Conservation (phyloP, 768 basidiomycete species). For the Tephrocybe sp. region DNA sequence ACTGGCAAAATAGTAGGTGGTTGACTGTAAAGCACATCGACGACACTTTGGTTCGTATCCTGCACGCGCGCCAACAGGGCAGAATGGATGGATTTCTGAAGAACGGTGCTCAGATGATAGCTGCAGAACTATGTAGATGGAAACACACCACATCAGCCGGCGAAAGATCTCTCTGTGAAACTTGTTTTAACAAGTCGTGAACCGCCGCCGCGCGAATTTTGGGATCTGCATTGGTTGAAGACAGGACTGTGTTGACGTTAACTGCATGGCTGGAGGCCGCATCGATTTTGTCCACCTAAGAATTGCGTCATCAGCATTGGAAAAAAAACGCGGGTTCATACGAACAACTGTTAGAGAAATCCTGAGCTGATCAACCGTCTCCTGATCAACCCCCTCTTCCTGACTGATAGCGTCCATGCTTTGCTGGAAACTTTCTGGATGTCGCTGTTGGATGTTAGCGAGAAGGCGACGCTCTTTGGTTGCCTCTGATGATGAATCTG, state of each 20-base stretch:
- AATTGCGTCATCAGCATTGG: background rate
- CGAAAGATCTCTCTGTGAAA: conserved; percentile 30
- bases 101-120: conserved; percentile 1
- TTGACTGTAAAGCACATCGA: conserved; percentile 64
- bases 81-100: conserved; percentile 54
- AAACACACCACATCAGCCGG: conserved; percentile 41
- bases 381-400: conserved; percentile 32
- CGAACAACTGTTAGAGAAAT: conserved; percentile 58
- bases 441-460: conserved; percentile 60
- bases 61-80: conserved; percentile 68
- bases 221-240: conserved; percentile 60
- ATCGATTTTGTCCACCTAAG: conserved; percentile 9
- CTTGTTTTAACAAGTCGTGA: conserved; percentile 42
- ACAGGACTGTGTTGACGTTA: conserved; percentile 43
- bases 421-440: conserved; percentile 44
- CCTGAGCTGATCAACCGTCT: conserved; percentile 49
- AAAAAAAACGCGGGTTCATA: background rate
- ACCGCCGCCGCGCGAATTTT: conserved; percentile 60
- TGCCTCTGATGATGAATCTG: conserved; percentile 18
- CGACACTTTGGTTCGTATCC: conserved; percentile 58
- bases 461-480: conserved; percentile 42
- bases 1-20: conserved; percentile 44
- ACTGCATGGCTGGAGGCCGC: conserved; percentile 11
- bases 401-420: conserved; percentile 34
- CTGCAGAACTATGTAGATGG: background rate